These are phyloP conservation scores for Lentinula sp. DNA, from an alignment of 768 basidiomycete genomes.

Conservation along the genomic window DNA sequence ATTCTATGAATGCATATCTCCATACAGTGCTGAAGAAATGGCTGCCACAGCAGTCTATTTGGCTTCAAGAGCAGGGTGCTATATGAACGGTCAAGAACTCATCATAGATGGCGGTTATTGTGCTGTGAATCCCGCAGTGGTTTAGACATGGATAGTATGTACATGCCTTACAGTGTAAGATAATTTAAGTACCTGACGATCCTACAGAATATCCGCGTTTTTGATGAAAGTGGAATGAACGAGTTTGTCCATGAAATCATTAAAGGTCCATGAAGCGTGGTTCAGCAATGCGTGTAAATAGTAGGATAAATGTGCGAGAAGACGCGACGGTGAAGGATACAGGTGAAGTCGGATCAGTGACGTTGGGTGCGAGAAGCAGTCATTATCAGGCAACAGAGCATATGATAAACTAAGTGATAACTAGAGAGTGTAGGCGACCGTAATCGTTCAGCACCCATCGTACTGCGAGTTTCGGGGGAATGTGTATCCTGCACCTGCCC, in stretches of 20 bases:
- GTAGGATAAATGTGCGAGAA: neutral
- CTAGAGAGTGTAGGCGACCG: neutral
- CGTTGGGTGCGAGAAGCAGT: neutral
- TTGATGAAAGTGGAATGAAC: neutral
- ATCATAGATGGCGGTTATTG: slow-evolving; percentile 71
- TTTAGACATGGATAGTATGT: slow-evolving; percentile 15
- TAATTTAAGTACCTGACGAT: neutral
- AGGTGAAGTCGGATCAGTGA: neutral
- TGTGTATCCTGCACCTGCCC: slow-evolving; percentile 67
- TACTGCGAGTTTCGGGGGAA: slow-evolving; percentile 59
- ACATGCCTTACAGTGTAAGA: neutral
- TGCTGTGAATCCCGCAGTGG: slow-evolving; percentile 61
- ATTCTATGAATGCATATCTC: neutral
- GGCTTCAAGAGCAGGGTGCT: slow-evolving; percentile 65
- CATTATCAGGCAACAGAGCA: slow-evolving; percentile 1
- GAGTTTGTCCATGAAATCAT: neutral
- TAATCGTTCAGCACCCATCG: slow-evolving; percentile 7
- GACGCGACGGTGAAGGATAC: neutral
- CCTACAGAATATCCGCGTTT: slow-evolving; percentile 1
- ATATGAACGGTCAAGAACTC: slow-evolving; percentile 75
- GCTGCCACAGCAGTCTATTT: slow-evolving; percentile 76
- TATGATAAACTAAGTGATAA: neutral
- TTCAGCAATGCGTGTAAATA: neutral
- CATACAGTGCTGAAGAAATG: slow-evolving; percentile 58
- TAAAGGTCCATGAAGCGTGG: neutral